A percentile compares a stretch with the other conserved stretches of the same genome.
phyloP scores from a whole-genome alignment of 257 asterid species.

The Solanum piurae region DNA sequence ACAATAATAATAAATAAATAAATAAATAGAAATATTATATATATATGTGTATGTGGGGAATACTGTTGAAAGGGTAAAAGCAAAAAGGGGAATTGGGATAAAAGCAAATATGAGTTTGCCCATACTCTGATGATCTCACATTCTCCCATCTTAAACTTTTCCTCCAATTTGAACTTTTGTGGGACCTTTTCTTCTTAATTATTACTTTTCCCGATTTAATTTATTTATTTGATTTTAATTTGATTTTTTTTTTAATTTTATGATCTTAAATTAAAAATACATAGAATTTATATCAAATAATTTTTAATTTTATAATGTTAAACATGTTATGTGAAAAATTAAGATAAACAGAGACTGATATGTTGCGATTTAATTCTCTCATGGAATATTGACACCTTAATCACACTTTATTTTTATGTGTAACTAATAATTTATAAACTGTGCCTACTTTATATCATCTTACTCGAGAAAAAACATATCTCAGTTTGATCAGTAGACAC shows the following conservation, averaged over 20 bases:
- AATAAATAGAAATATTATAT: neutral
- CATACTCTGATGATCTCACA: constrained; percentile 62
- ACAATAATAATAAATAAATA: neutral
- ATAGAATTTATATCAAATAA: neutral
- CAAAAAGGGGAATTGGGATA: constrained; percentile 12
- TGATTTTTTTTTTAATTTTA: too few relatives aligned
- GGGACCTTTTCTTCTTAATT: constrained; percentile 18
- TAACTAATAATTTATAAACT: neutral
- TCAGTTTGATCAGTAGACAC: neutral
- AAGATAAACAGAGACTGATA: neutral
- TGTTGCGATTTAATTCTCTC: neutral
- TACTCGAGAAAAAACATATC: neutral
- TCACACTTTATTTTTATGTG: neutral
- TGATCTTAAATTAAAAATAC: too few relatives aligned
- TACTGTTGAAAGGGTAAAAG: constrained; percentile 25
- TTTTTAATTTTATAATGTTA: neutral
- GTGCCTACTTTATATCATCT: neutral
- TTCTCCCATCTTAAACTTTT: constrained; percentile 37
- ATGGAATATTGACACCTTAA: constrained; percentile 4
- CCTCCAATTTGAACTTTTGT: constrained; percentile 38
- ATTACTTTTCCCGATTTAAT: neutral
- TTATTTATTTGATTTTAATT: rapidly evolving
- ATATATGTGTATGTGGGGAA: constrained; percentile 17
- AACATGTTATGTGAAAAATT: neutral
- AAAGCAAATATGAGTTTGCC: constrained; percentile 48